Conservation (phyloP, 2,329 filamentous ascomycete species). For the Fusarium sp. region DNA sequence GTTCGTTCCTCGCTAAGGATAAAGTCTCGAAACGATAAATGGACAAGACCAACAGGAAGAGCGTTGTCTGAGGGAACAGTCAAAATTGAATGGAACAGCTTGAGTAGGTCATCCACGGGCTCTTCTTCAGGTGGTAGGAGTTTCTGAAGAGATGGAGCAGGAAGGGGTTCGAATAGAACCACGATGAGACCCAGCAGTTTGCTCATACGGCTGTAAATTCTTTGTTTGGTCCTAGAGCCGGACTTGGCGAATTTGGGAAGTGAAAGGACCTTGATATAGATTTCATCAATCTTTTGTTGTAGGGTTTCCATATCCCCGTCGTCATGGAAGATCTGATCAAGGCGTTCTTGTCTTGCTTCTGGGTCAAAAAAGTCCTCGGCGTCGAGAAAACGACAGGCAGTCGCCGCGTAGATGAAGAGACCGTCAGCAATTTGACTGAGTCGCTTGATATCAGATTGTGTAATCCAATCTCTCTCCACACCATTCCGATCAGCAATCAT, state of each 20-base stretch:
- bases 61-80: not conserved
- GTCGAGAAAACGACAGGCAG: conserved; percentile 9
- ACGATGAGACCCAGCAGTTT: conserved; percentile 2
- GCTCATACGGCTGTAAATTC: not conserved
- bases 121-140: not conserved
- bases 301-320: not conserved
- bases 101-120: not conserved
- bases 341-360: not conserved
- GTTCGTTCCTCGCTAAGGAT: not conserved
- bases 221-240: not conserved
- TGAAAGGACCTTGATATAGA: conserved; percentile 9
- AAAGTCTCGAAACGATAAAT: conserved; percentile 18
- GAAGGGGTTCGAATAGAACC: not conserved
- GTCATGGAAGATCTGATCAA: not conserved
- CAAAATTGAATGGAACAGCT: not conserved
- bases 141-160: not conserved
- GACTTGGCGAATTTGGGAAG: no score
- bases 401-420: conserved; percentile 24
- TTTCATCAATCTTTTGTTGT: conserved; percentile 1
- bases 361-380: not conserved
- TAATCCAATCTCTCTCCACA: no score
- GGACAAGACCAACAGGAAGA: not conserved
- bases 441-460: no score
- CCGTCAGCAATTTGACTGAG: not conserved
- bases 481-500: no score